These are phyloP conservation scores for Phytophthora hybrid DNA, from an alignment of 352 stramenopile genomes.

Conservation along the genomic window DNA sequence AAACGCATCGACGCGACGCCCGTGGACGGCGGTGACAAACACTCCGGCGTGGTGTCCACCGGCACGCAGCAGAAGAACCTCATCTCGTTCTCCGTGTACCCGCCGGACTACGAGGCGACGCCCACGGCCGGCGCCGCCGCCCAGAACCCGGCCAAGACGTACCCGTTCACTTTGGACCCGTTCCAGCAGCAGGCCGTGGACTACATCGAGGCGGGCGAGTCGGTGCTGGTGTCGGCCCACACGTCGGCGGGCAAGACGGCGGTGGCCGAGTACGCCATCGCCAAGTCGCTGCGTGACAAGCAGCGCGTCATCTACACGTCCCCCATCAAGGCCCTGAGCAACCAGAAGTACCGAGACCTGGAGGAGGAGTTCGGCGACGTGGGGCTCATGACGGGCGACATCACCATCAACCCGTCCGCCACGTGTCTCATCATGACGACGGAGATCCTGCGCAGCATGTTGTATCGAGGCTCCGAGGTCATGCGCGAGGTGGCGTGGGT, in stretches of 20 bases:
- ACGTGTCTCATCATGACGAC: conserved; percentile 98
- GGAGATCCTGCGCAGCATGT: conserved; percentile 98
- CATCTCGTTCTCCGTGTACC: conserved; percentile 95
- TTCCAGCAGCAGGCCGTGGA: conserved; percentile 98
- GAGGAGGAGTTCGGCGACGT: conserved; percentile 95
- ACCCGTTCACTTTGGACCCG: conserved; percentile 98
- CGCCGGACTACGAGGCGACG: conserved; percentile 64
- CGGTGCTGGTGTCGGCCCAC: conserved; percentile 98
- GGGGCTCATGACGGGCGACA: conserved; percentile 99
- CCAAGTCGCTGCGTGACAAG: conserved; percentile 94
- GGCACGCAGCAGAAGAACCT: conserved; percentile 97
- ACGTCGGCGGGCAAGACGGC: conserved; percentile 98
- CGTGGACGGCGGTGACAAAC: conserved; percentile 40
- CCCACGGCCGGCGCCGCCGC: conserved; percentile 57
- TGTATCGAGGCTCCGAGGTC: conserved; percentile 98
- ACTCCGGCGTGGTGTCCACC: conserved; percentile 83
- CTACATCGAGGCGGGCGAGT: conserved; percentile 97
- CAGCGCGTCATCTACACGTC: conserved; percentile 99
- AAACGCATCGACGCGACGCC: conserved; percentile 80
- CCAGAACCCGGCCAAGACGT: conserved; percentile 95
- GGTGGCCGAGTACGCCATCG: conserved; percentile 99
- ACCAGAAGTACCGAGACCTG: conserved; percentile 99
- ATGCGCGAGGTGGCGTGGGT: conserved; percentile 99
- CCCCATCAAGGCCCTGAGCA: conserved; percentile 99
- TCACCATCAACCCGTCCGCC: conserved; percentile 99